Percentiles rank a stretch among this genome's conserved stretches.
These are phyloP conservation scores for Magnaporthiopsis rhizophila DNA, from an alignment of 2,329 filamentous ascomycete species.

Conservation along the genomic window DNA sequence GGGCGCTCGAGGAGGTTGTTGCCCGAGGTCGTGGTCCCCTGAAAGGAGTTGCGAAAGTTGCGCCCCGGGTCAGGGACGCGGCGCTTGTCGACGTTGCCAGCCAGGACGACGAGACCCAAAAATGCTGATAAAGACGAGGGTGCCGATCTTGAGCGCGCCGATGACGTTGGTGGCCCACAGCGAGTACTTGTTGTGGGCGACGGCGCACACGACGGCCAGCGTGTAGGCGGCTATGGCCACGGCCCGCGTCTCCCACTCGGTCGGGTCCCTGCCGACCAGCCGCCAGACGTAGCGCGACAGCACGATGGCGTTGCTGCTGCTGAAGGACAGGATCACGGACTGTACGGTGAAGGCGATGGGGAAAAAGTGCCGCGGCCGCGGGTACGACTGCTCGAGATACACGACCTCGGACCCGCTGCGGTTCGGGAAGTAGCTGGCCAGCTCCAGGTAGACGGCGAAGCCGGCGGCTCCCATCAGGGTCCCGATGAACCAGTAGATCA, in stretches of 20 bases:
- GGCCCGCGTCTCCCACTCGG: conserved; percentile 58
- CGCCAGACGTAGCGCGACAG: conserved; percentile 55
- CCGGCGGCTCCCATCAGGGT: conserved; percentile 48
- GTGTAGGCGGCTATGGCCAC: conserved; percentile 58
- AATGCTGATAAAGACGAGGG: conserved; percentile 48
- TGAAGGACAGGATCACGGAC: conserved; percentile 55
- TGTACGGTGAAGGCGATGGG: conserved; percentile 58
- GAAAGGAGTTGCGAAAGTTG: conserved; percentile 49
- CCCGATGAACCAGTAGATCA: conserved; percentile 60
- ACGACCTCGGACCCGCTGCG: conserved; percentile 59
- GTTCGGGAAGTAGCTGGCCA: conserved; percentile 57
- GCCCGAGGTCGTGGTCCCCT: conserved; percentile 33
- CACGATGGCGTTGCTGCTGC: conserved; percentile 58
- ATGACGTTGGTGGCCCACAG: conserved; percentile 45
- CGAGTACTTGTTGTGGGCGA: conserved; percentile 45
- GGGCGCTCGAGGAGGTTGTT: conserved; percentile 46
- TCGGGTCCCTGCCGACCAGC: conserved; percentile 40
- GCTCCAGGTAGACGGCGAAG: conserved; percentile 54
- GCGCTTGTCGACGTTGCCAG: conserved; percentile 35
- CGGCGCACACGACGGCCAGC: conserved; percentile 41
- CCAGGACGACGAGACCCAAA: conserved; percentile 52
- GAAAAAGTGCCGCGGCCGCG: conserved; percentile 55
- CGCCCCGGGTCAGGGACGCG: conserved; percentile 38
- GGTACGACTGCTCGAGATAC: conserved; percentile 61
- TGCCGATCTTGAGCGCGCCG: conserved; percentile 48